Evolutionary conservation across 1,284 basidiomycete genomes (phyloP), one percentile per base, ranked within the genome.

Genomic region (Ceratobasidium sp.): DNA sequence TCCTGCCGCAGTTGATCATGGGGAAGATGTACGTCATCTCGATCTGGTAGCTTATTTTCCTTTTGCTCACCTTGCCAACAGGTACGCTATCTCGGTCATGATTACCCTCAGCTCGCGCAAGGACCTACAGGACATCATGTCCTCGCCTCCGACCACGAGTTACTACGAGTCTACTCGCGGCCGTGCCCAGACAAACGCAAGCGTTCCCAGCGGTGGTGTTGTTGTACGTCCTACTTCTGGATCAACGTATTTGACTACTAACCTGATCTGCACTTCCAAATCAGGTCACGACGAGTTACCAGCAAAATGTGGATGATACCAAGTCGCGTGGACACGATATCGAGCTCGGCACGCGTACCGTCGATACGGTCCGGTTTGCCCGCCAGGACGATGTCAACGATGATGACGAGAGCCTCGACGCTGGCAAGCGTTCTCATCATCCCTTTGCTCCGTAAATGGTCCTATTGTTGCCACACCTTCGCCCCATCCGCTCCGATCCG

Each of bases 61-160:
- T 30, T 21, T 16, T 16, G 26, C 30, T 50, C 28, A 52, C 10
- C 14, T 39, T 46, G 55, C 39, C 57, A 10, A 39, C 16, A 75
- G 74, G 52, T 75, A 75, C 46, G 74, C 72, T 23, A 75, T 75
- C 18, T 75, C 74, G 26, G 69, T 73, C 52, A 75, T 75, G 74
- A 72, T 75, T 23, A 75, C 74, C 21, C 72, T 75, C 3, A 58
- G 60, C 36, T 72, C 74, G 2, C 74, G 74, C 43, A 71, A 53
- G 36, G 74, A 71, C 52, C 72, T 75, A 16, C 74, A 72, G 12
- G 74, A 75, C 36, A 75, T 75, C 45, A 53, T 72, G 60, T 70
- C 67, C 8, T 70, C 67, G n/a, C 67, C 67, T 9, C 67, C 67
- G 43, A 58, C 53, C n/a, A 70, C 67, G 21, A 70, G 67, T 26